phyloP scores from a whole-genome alignment of 2,329 filamentous ascomycete genomes.

The Grosmannia clavigera region DNA sequence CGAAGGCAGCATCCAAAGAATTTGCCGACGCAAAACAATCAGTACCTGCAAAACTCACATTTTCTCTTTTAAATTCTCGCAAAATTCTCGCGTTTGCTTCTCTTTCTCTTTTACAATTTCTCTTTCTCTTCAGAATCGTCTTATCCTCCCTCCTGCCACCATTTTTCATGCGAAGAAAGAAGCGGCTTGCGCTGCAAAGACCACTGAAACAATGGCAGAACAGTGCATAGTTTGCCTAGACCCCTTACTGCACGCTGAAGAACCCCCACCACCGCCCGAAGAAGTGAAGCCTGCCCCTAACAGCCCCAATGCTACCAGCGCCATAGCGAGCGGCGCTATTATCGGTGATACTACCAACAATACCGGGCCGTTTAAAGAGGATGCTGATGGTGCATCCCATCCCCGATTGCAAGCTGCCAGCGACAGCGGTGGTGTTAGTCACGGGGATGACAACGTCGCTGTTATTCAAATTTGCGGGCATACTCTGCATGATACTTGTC shows the following conservation, averaged over 20 bases:
- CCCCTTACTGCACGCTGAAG: conserved; percentile 29
- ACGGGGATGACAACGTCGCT: conserved; percentile 36
- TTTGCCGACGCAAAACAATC: not conserved
- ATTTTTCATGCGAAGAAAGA: conserved; percentile 11
- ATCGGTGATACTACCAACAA: not conserved
- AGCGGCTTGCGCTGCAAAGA: conserved; percentile 4
- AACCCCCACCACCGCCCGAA: conserved; percentile 15
- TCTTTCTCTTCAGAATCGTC: not conserved
- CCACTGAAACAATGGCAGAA: conserved; percentile 34
- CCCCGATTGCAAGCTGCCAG: not conserved
- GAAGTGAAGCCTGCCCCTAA: conserved; percentile 2
- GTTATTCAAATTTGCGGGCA: conserved; percentile 71
- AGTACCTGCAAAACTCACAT: not conserved
- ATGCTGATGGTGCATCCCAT: not conserved
- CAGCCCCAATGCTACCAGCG: conserved; percentile 2
- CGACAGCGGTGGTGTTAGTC: not conserved
- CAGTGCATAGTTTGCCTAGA: conserved; percentile 61
- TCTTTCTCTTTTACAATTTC: not conserved
- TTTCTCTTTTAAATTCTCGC: not conserved
- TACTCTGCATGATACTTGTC: conserved; percentile 81
- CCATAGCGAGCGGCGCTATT: not conserved
- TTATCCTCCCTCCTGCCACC: not conserved
- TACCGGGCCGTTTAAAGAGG: not conserved
- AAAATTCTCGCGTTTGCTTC: not conserved
- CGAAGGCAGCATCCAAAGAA: not conserved